Base-by-base conservation (phyloP, 768 basidiomycete species). In the Mycena galopus region DNA sequence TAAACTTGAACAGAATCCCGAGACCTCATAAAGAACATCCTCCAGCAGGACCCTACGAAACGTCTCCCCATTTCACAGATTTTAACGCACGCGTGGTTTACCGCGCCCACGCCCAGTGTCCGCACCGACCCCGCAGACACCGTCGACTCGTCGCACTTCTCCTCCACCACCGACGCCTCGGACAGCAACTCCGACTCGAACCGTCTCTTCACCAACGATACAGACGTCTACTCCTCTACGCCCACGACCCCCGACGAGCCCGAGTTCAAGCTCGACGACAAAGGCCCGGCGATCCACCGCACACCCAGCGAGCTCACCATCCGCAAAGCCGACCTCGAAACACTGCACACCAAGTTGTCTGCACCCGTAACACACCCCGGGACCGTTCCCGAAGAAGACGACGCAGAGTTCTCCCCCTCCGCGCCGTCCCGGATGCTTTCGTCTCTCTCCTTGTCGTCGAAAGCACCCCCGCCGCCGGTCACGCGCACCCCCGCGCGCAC, bases 401-500 rank as follows among this genome's bases (percentile, higher is more conserved):
- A 56, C 81, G 74, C 65, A 14, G 50, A 51, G 50, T 25, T 51
- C 50, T 51, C 50, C 23, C 50, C 50, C 79, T 82, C 27, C 71
- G 79, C 73, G 71, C 78, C 74, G 75, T 83, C 35, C 74, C 78
- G 65, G 75, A 78, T 50, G 77, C 70, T 65, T 14, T 75, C 77
- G 55, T 77, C 70, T 69, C 77, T 65, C 17, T 82, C 73, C 67
- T 33, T 77, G 7, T 60, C 63, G 7, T 72, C 78, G 30, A 86
- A 85, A 67, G 79, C 86, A 17, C 89, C 94, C 30, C 91, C 92
- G 32, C 79, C 88, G 0, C 84, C 89, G 74, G 91, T 95, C 5
- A 84, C 91, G 27, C 94, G 97, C 14, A 99, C 97, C 0, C 97
- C 97, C 5, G 96, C 93, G 4, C 91, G 97, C 14, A 99, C 97